Percentiles rank a stretch among this genome's conserved stretches.
phyloP scores from a whole-genome alignment of 257 asterid species.

The Plantago ovata region DNA sequence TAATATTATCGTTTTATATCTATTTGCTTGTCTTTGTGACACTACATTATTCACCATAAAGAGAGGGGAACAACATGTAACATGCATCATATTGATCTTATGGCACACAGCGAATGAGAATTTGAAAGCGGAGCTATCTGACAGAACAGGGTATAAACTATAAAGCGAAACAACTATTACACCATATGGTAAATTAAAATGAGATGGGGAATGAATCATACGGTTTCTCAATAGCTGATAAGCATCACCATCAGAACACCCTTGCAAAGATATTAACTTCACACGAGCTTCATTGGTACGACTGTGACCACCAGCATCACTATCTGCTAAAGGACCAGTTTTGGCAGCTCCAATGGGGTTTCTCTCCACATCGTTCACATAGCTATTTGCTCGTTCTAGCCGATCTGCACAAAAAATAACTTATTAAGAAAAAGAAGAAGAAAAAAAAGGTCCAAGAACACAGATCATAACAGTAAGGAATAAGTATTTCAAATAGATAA shows the following conservation, averaged over 20 bases:
- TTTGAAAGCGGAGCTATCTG: background rate
- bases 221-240: conserved; percentile 67
- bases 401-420: conserved; percentile 42
- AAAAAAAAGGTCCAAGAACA: no score
- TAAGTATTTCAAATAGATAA: no score
- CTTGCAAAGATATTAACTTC: conserved; percentile 57
- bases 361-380: conserved; percentile 63
- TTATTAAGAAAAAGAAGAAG: conserved; percentile 20
- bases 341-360: conserved; percentile 41
- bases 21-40: background rate
- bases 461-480: no score
- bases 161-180: background rate
- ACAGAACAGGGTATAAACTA: no score
- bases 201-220: conserved; percentile 29
- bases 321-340: conserved; percentile 44
- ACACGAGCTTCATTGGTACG: conserved; percentile 40
- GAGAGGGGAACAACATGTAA: background rate
- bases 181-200: conserved; percentile 2
- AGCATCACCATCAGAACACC: conserved; percentile 72
- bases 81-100: conserved; percentile 7
- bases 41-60: background rate
- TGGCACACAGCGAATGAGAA: background rate
- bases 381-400: conserved; percentile 61
- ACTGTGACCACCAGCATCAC: conserved; percentile 47
- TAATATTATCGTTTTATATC: background rate